Conservation (phyloP, 1,139 yeast genomes). For the Tardiomyces depauwii region DNA sequence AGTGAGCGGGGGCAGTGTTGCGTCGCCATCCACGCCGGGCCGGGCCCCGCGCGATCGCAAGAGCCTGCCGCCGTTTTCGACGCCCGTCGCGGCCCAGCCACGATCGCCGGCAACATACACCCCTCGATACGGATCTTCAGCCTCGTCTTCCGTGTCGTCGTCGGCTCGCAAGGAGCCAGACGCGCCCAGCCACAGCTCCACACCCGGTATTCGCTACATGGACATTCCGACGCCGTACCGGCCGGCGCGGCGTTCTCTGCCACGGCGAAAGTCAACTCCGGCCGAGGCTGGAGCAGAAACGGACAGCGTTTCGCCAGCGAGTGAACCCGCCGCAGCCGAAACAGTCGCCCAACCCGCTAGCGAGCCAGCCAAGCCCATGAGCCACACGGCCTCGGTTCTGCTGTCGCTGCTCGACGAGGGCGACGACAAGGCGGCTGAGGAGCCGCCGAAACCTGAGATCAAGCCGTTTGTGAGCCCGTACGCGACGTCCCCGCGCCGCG, state of each 20-base stretch:
- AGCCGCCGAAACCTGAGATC: neutral
- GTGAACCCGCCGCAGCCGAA: neutral
- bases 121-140: neutral
- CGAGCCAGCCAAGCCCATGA: neutral
- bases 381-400: neutral
- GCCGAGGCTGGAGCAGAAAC: neutral
- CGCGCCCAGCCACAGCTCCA: neutral
- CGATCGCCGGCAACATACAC: neutral
- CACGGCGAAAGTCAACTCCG: neutral
- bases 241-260: neutral
- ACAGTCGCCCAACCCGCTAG: neutral
- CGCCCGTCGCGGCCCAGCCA: neutral
- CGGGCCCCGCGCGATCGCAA: slow-evolving; percentile 1
- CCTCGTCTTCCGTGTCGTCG: neutral
- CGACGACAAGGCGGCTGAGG: neutral
- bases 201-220: neutral
- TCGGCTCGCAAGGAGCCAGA: neutral
- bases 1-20: neutral
- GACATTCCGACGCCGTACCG: neutral
- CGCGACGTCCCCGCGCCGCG: neutral
- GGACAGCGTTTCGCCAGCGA: neutral
- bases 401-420: neutral
- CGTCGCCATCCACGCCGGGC: slow-evolving; percentile 1
- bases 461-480: neutral
- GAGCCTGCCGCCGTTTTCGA: neutral